phyloP scores from a whole-genome alignment of 495 filamentous ascomycete genomes.

The Amorphotheca resinae region DNA sequence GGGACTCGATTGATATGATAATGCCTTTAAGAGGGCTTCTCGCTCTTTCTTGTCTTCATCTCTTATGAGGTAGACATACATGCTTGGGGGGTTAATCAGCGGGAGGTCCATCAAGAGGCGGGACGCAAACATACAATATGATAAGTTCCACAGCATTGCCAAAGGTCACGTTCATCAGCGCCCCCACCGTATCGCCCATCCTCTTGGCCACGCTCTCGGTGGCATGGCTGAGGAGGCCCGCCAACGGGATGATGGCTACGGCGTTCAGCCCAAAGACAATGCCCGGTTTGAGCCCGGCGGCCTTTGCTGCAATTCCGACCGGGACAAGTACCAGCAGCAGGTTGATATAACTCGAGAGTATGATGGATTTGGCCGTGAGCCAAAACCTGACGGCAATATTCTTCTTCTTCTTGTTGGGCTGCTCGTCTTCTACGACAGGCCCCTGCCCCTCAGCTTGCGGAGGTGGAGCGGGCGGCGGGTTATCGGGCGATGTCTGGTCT shows the following conservation, averaged over 20 bases:
- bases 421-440: conserved; percentile 34
- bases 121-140: conserved; percentile 46
- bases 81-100: conserved; percentile 27
- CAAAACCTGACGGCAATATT: conserved; percentile 38
- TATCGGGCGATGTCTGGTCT: conserved; percentile 22
- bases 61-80: conserved; percentile 28
- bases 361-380: conserved; percentile 36
- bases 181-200: conserved; percentile 70
- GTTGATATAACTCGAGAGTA: conserved; percentile 66
- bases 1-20: conserved; percentile 29
- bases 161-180: conserved; percentile 76
- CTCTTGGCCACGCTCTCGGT: conserved; percentile 71
- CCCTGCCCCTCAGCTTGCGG: conserved; percentile 42
- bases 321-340: conserved; percentile 65
- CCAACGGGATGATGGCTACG: conserved; percentile 71
- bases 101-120: neutral
- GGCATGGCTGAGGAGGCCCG: conserved; percentile 64
- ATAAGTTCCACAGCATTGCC: conserved; percentile 86
- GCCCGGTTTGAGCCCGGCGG: conserved; percentile 23
- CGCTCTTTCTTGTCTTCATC: conserved; percentile 29
- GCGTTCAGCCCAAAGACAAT: conserved; percentile 68
- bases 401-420: conserved; percentile 24
- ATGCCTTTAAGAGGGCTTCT: conserved; percentile 28
- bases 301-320: conserved; percentile 55
- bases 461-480: conserved; percentile 36